Evolutionary conservation across 257 asterid genomes (phyloP), one percentile per base, ranked within the genome.

Genomic region (Buddleja alternifolia): DNA sequence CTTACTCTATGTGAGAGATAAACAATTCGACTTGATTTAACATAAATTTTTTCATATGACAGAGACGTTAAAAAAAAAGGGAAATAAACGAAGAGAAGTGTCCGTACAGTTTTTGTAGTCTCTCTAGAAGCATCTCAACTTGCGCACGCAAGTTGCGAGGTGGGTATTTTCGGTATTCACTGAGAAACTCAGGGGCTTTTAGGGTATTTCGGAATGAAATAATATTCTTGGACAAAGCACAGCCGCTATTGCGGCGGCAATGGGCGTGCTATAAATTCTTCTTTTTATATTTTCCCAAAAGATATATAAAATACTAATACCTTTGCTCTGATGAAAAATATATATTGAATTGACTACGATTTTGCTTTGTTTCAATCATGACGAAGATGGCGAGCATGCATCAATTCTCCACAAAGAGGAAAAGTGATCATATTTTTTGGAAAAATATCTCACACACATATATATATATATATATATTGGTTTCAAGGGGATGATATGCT

Each of bases 171-270:
- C 66, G 75, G 74, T 15, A 72, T 73, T 80, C 67, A 37, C 15
- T 9, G 34, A 47, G 36, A 71, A 39, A n/a, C 11, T 54, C 19
- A 58, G 79, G 79, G 85, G 72, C 76, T 37, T 75, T 83, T 77
- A 41, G 47, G 80, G 77, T 66, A 84, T 69, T n/a, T n/a, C n/a
- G n/a, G n/a, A n/a, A n/a, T n/a, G n/a, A n/a, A n/a, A n/a, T n/a
- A n/a, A n/a, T n/a, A 36, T n/a, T 66, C 71, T 68, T 74, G 69
- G 77, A 53, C 66, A 75, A 61, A 40, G 70, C 74, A 59, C 84
- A 69, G 90, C 92, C 84, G 84, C 70, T 76, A 71, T 88, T 81
- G 86, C 93, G 88, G 94, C 88, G 90, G 85, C 69, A 79, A 84
- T 79, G 84, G n/a, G 84, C 81, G 86, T 82, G 88, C 74, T 62